Evolutionary conservation across 306 rosid genomes (phyloP), one percentile per base, ranked within the genome.

Genomic region (Aeschynomene evenia): DNA sequence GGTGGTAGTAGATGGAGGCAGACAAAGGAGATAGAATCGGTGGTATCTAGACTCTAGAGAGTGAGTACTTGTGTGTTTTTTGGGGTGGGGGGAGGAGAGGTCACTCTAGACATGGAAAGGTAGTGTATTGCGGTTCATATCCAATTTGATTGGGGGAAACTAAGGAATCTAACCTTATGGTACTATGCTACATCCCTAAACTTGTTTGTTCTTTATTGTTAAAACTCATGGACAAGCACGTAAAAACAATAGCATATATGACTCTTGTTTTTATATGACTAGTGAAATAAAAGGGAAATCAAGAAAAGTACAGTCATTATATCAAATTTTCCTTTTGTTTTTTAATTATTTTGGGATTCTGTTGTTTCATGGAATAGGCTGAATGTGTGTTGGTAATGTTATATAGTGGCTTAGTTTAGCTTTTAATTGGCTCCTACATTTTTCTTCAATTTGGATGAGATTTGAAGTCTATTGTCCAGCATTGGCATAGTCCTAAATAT

Each of bases 371-470:
- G 21, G 24, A 66, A 56, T 31, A 24, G 31, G 18, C 23, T 29
- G 60, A 40, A 52, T 39, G 37, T 42, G 21, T 57, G 71, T 69
- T 52, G n/a, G 45, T 51, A 22, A 62, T 70, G 18, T 52, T 24
- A 13, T 54, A 54, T 15, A 23, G 31, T 51, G 51, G 15, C 67
- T 37, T 79, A n/a, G 28, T 62, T 29, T 56, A 28, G 22, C 45
- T 11, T 29, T 29, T 24, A 29, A 36, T 23, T 68, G 40, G 28
- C 48, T 53, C 34, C 60, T 40, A 29, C 20, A 52, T 66, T 43
- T 51, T 52, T 7, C 29, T 78, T 36, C 16, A 36, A n/a, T 63
- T 63, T 63, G 49, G 7, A 31, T 24, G 73, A 66, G 7, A 50
- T 50, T 37, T 52, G 19, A 29, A 29, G 4, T 36, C 49, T 9